These are phyloP conservation scores for Kwoniella bestiolae DNA, from an alignment of 768 basidiomycete species.

Conservation along the genomic window DNA sequence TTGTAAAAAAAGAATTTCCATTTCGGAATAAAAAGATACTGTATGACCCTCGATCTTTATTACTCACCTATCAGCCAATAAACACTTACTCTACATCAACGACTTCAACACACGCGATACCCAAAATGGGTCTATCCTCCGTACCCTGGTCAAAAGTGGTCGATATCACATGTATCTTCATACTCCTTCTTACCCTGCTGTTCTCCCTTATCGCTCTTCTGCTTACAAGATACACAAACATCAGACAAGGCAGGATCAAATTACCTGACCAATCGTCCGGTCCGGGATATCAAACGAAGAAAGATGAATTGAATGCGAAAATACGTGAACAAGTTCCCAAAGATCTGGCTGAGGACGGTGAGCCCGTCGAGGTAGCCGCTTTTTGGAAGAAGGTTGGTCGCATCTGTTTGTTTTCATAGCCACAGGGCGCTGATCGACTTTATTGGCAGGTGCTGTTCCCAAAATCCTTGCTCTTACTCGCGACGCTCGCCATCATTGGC, in stretches of 20 bases:
- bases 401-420: not conserved
- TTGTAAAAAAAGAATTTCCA: too few relatives aligned
- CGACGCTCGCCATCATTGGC: conserved; percentile 9
- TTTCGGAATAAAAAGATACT: too few relatives aligned
- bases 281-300: not conserved
- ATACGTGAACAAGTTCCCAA: not conserved
- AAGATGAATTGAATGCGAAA: conserved; percentile 1
- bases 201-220: not conserved
- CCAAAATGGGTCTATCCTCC: not conserved
- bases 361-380: conserved; percentile 17
- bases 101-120: too few relatives aligned
- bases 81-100: too few relatives aligned
- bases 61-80: too few relatives aligned
- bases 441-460: not conserved
- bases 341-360: conserved; percentile 23
- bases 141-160: conserved; percentile 10
- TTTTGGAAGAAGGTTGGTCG: conserved; percentile 35
- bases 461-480: conserved; percentile 2
- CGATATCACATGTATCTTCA: not conserved
- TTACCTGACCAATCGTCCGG: not conserved
- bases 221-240: not conserved
- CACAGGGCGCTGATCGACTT: too few relatives aligned
- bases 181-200: not conserved
- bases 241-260: conserved; percentile 5
- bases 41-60: too few relatives aligned